Percentiles rank a stretch among this genome's conserved stretches.
These are phyloP conservation scores for Bretschneidera sinensis DNA, from an alignment of 345 rosid species.

Conservation along the genomic window DNA sequence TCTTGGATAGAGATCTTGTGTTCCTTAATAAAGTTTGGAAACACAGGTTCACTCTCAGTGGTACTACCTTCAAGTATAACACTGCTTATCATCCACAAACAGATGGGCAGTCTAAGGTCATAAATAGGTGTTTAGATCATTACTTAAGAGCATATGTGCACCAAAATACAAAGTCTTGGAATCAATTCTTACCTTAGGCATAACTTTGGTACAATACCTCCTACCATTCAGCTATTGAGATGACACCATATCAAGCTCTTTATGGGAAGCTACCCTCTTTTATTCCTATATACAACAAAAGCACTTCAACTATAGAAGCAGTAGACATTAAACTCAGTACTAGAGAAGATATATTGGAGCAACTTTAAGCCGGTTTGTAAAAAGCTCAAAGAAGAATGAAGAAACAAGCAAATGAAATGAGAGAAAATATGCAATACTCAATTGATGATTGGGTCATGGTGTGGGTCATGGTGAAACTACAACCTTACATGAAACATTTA, in stretches of 20 bases:
- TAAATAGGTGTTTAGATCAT: conserved; percentile 6
- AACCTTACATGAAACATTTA: too few relatives aligned
- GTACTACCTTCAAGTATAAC: neutral
- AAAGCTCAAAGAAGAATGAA: conserved; percentile 1
- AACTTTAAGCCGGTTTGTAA: neutral
- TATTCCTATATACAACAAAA: neutral
- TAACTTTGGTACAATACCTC: conserved; percentile 1
- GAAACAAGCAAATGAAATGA: neutral
- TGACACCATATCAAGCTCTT: neutral
- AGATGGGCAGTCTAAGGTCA: neutral
- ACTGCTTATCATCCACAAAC: conserved; percentile 8
- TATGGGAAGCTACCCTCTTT: neutral
- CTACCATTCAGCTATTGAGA: neutral
- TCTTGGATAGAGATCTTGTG: neutral
- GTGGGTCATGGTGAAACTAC: too few relatives aligned
- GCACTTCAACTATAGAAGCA: neutral
- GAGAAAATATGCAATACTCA: neutral
- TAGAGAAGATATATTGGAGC: neutral
- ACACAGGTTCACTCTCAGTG: neutral
- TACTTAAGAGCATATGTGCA: neutral
- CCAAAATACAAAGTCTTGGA: neutral
- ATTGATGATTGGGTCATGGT: neutral
- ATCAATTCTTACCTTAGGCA: neutral
- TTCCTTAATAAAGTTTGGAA: neutral
- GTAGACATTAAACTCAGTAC: neutral